Evolutionary conservation across 345 rosid species (phyloP).

Genomic region (Corymbia maculata): DNA sequence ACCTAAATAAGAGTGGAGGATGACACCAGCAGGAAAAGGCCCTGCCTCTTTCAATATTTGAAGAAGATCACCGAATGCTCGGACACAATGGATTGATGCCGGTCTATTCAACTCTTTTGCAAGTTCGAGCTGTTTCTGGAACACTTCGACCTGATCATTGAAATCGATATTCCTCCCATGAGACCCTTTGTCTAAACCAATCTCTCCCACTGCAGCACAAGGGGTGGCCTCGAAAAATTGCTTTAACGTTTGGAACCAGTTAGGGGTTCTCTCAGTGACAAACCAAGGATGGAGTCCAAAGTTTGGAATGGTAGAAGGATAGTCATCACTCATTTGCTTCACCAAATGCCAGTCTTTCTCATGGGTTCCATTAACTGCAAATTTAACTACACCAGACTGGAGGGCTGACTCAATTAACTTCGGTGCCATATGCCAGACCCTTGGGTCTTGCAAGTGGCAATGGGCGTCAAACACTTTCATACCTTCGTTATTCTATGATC

Average conservation of each 20-base stretch:
- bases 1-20: constrained; percentile 85
- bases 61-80: constrained; percentile 85
- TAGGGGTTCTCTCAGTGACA: constrained; percentile 57
- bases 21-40: constrained; percentile 78
- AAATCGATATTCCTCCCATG: constrained; percentile 70
- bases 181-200: constrained; percentile 92
- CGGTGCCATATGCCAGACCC: constrained; percentile 48
- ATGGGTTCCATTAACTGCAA: constrained; percentile 81
- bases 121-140: constrained; percentile 72
- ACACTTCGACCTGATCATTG: constrained; percentile 67
- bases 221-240: constrained; percentile 59
- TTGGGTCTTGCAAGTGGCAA: constrained; percentile 98
- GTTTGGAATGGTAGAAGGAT: constrained; percentile 77
- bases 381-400: constrained; percentile 45
- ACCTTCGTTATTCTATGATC: not conserved
- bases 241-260: constrained; percentile 66
- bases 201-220: constrained; percentile 93
- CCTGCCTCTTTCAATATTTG: constrained; percentile 50
- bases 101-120: constrained; percentile 80
- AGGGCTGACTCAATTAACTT: constrained; percentile 51
- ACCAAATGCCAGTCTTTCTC: constrained; percentile 91
- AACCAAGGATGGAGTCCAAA: constrained; percentile 96
- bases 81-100: constrained; percentile 79
- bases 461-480: constrained; percentile 86
- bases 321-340: constrained; percentile 50